Evolutionary conservation across 139 green algal genomes (phyloP), one percentile per base, ranked within the genome.

Genomic region (Tetraselmis chui): DNA sequence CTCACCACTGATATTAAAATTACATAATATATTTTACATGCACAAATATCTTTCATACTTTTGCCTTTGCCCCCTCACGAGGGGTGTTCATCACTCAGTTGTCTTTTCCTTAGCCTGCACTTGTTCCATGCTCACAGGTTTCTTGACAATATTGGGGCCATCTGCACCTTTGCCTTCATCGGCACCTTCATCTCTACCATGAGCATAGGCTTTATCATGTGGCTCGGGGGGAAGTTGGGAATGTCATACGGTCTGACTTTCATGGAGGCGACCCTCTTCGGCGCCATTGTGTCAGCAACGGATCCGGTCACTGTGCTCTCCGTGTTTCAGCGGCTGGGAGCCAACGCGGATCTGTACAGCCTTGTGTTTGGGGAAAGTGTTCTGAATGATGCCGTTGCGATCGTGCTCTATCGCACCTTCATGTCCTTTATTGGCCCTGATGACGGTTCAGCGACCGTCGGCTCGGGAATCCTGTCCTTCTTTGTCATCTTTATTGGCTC

Each of bases 331-430:
- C 29, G 77, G 22, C 85, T 93, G 1, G 58, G 86, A 28, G 93
- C 87, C 18, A 76, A 93, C 32, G 77, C 82, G 28, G 85, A 95
- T 31, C 84, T 97, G 32, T 95, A 97, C 86, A 91, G 91, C 32
- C 86, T 95, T 30, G 93, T 97, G 32, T 97, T 97, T 84, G 93
- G 93, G 1, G 93, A 97, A 84, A 90, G 79, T 29, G 92, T 97
- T 45, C 84, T 97, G 0, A 97, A 97, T 80, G 93, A 97, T 76
- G 93, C 93, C 1, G 91, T 95, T 59, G 91, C 91, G 18, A 93
- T 96, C 83, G 92, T 96, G 84, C 84, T 95, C 30, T 95, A 92
- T 74, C 80, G 86, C 31, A 89, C 91, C 28, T 83, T 93, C 11
- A 67, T 67, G 45, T 5, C 11, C 11, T 67, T 67, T 18, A 5